Evolutionary conservation across 148 eudicot species (phyloP).

Genomic region (Limonium bicolor): DNA sequence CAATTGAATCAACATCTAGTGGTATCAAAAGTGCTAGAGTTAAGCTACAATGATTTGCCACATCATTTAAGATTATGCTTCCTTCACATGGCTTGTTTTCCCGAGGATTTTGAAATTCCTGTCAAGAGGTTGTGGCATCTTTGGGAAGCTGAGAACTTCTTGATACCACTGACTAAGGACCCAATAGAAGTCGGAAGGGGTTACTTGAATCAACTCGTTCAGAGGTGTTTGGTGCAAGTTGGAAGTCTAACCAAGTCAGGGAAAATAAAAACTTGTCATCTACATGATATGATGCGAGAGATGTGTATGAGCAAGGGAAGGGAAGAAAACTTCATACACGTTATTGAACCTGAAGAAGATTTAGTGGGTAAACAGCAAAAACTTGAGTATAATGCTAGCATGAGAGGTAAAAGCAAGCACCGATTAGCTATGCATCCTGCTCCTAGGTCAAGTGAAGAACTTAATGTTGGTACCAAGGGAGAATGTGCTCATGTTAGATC

Average conservation of each 20-base stretch:
- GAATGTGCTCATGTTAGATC: too few species aligned
- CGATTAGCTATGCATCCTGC: too few species aligned
- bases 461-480: too few species aligned
- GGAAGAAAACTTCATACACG: background rate
- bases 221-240: constrained; percentile 2
- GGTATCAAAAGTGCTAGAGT: background rate
- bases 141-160: constrained; percentile 11
- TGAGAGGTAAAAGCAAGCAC: too few species aligned
- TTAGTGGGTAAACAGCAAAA: too few species aligned
- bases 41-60: constrained; percentile 8
- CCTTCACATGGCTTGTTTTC: constrained; percentile 6
- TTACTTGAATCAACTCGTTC: constrained; percentile 2
- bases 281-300: constrained; percentile 8
- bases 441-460: too few species aligned
- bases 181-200: constrained; percentile 3
- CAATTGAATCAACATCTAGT: background rate
- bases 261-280: background rate
- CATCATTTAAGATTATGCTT: background rate
- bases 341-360: too few species aligned
- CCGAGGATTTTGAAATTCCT: constrained; percentile 5
- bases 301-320: background rate
- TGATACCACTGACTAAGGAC: too few species aligned
- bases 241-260: background rate
- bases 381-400: too few species aligned
- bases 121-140: background rate